phyloP scores from a whole-genome alignment of 768 basidiomycete genomes.

The Agaricus sinodeliciosus region DNA sequence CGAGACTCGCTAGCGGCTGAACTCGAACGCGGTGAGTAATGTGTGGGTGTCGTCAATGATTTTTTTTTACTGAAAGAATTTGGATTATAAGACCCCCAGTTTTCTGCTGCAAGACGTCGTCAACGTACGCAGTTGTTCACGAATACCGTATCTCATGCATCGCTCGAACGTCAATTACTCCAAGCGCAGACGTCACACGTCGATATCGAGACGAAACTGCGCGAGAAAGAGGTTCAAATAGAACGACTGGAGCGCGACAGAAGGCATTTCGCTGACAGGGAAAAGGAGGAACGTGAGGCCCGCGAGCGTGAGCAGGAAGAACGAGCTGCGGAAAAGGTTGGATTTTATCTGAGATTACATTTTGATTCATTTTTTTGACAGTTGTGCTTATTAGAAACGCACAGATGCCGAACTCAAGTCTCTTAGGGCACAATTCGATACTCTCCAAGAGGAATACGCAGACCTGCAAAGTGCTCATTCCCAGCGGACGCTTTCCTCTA shows the following conservation, averaged over 20 bases:
- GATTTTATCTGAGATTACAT: slow-evolving; percentile 10
- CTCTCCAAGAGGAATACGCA: slow-evolving; percentile 49
- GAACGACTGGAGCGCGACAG: slow-evolving; percentile 68
- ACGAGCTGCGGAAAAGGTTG: slow-evolving; percentile 55
- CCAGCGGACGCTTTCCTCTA: slow-evolving; percentile 36
- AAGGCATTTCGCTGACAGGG: slow-evolving; percentile 60
- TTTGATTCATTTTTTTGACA: neutral
- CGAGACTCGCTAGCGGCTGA: slow-evolving; percentile 65
- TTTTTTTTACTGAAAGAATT: neutral
- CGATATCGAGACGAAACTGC: slow-evolving; percentile 61
- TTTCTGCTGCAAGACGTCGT: slow-evolving; percentile 60
- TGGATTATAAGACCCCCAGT: slow-evolving; percentile 46
- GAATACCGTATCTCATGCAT: slow-evolving; percentile 52
- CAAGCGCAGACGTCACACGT: slow-evolving; percentile 53
- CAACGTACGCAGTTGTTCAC: slow-evolving; percentile 60
- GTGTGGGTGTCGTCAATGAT: neutral
- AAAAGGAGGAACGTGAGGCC: slow-evolving; percentile 61
- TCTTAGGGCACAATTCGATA: slow-evolving; percentile 40
- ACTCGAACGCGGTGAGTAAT: slow-evolving; percentile 49
- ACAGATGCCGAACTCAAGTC: slow-evolving; percentile 45
- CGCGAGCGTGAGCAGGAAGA: slow-evolving; percentile 50
- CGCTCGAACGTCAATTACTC: slow-evolving; percentile 63
- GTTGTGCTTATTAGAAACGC: slow-evolving; percentile 30
- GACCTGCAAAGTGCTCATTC: slow-evolving; percentile 57
- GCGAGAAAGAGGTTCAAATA: slow-evolving; percentile 56